Evolutionary conservation across 371 early-diverging fungal species (phyloP).

Genomic region (Enterospora canceri): DNA sequence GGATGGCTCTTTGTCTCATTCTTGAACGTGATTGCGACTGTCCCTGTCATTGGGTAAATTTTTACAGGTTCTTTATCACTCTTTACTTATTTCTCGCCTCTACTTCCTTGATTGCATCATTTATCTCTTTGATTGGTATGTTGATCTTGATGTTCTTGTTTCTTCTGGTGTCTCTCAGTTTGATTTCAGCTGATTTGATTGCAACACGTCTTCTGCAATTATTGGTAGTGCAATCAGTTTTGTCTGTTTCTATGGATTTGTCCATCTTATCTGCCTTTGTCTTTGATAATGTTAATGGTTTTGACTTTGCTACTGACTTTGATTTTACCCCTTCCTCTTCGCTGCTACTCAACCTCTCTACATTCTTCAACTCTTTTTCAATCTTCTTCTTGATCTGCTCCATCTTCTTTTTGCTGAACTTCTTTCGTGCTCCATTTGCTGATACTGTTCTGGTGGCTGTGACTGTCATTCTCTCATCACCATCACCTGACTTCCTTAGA

Average conservation of each 20-base stretch:
- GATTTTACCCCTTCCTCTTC: too few relatives aligned
- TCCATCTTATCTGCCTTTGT: background rate
- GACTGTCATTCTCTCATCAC: background rate
- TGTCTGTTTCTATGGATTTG: background rate
- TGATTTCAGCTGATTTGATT: conserved; percentile 11
- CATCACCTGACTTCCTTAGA: background rate
- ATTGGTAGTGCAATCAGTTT: background rate
- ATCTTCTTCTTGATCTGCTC: background rate
- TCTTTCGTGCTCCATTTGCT: background rate
- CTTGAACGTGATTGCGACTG: background rate
- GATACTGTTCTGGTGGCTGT: background rate
- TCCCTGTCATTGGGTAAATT: background rate
- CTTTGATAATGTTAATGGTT: too few relatives aligned
- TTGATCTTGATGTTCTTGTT: conserved; percentile 15
- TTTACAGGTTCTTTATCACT: background rate
- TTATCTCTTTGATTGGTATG: conserved; percentile 8
- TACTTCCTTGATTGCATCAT: background rate
- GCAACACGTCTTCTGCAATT: background rate
- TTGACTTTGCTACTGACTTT: background rate
- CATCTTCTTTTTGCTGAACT: background rate
- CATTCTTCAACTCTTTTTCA: background rate
- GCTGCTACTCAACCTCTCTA: background rate
- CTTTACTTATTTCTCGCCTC: background rate
- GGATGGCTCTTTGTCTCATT: background rate
- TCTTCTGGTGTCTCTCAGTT: background rate